Evolutionary conservation across 2,329 filamentous ascomycete species (phyloP).

Genomic region (Aspergillus sp.): DNA sequence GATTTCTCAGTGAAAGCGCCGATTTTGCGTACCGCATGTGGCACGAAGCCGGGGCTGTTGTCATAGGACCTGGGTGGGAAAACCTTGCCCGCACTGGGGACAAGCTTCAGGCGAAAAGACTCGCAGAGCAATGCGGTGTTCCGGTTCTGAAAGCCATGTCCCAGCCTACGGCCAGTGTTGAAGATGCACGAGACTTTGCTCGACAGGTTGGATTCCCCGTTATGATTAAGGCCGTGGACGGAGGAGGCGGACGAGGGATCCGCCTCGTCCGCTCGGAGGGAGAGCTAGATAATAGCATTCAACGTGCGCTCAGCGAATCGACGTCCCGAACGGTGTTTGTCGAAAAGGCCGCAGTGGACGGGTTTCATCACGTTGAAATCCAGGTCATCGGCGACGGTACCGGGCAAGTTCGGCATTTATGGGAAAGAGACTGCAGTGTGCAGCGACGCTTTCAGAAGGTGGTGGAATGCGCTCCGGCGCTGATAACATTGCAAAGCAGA

Average conservation of each 20-base stretch:
- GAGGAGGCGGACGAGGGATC: conserved; percentile 62
- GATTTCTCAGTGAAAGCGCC: conserved; percentile 61
- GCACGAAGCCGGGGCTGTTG: conserved; percentile 48
- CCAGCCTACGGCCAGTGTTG: too few relatives aligned
- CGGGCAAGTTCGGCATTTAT: conserved; percentile 56
- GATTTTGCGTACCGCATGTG: conserved; percentile 51
- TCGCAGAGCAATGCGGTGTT: conserved; percentile 54
- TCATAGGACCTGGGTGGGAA: conserved; percentile 59
- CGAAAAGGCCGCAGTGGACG: conserved; percentile 62
- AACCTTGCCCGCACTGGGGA: conserved; percentile 57
- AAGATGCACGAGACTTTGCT: conserved; percentile 56
- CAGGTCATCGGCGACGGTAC: conserved; percentile 60
- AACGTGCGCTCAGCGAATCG: conserved; percentile 60
- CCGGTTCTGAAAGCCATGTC: conserved; percentile 42
- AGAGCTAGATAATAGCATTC: conserved; percentile 50
- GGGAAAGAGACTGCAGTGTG: conserved; percentile 62
- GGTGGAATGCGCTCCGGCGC: conserved; percentile 58
- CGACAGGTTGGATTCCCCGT: conserved; percentile 52
- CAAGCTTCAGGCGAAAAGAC: conserved; percentile 53
- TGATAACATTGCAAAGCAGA: conserved; percentile 50
- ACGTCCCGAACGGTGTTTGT: conserved; percentile 59
- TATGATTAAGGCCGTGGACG: conserved; percentile 66
- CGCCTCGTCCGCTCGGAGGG: conserved; percentile 49
- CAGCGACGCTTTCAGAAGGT: conserved; percentile 64
- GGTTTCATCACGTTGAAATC: conserved; percentile 62